Percentiles rank a stretch among this genome's conserved stretches.
Evolutionary conservation across 2,329 filamentous ascomycete species (phyloP).

Genomic region (Capronia americana): DNA sequence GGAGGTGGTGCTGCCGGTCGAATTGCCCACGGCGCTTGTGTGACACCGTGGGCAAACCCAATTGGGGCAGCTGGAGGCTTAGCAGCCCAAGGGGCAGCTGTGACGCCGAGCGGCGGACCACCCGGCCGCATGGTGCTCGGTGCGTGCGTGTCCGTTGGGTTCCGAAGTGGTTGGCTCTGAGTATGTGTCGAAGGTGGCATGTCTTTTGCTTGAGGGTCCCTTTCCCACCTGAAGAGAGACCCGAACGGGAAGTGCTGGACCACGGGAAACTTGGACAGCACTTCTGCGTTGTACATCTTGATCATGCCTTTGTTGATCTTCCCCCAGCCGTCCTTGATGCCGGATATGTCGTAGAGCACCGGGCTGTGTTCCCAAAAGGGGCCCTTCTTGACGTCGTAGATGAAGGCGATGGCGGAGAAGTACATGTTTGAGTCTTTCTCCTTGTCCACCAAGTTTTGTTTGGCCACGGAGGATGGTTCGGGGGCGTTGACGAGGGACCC

Average conservation of each 20-base stretch:
- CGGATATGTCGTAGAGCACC: constrained; percentile 91
- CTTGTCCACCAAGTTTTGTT: constrained; percentile 67
- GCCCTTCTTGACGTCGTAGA: constrained; percentile 93
- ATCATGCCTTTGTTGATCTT: constrained; percentile 99
- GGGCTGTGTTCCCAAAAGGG: constrained; percentile 97
- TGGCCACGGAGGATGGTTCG: constrained; percentile 72
- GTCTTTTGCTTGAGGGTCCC: constrained; percentile 64
- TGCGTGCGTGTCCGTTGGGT: constrained; percentile 30
- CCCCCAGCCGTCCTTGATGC: constrained; percentile 90
- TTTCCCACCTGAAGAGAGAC: constrained; percentile 78
- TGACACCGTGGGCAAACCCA: constrained; percentile 40
- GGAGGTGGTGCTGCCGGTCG: constrained; percentile 30
- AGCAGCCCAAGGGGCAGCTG: constrained; percentile 40
- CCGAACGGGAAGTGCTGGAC: constrained; percentile 95
- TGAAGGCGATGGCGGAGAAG: constrained; percentile 94
- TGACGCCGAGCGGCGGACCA: constrained; percentile 24
- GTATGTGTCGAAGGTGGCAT: constrained; percentile 63
- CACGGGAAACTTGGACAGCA: constrained; percentile 94
- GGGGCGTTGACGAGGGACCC: constrained; percentile 77
- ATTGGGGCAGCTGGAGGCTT: constrained; percentile 28
- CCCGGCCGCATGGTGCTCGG: constrained; percentile 25
- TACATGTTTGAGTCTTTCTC: constrained; percentile 80
- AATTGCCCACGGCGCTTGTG: constrained; percentile 40
- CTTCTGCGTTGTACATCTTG: constrained; percentile 98
- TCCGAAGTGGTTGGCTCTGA: constrained; percentile 59